Conservation (phyloP, 2,329 filamentous ascomycete genomes). For the Tolypocladium amazonense region DNA sequence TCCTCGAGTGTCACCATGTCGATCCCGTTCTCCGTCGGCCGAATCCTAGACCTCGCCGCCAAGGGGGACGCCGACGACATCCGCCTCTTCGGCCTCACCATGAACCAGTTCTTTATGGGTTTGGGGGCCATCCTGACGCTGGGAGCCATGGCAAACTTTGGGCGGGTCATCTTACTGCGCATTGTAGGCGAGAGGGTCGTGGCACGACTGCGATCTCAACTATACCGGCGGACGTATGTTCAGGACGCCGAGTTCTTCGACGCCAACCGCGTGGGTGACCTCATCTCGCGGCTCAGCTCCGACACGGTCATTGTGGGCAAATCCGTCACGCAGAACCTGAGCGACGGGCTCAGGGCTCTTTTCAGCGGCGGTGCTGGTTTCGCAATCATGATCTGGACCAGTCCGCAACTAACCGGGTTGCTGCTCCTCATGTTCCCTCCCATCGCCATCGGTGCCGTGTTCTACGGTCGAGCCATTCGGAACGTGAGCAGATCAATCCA, state of each 20-base stretch:
- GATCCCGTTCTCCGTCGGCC: slow-evolving; percentile 91
- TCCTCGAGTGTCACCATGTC: slow-evolving; percentile 93
- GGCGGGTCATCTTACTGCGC: slow-evolving; percentile 81
- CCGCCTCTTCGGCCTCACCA: slow-evolving; percentile 70
- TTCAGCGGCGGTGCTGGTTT: slow-evolving; percentile 89
- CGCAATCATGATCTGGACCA: slow-evolving; percentile 91
- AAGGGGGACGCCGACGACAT: slow-evolving; percentile 55
- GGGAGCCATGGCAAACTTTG: slow-evolving; percentile 86
- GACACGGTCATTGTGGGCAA: slow-evolving; percentile 98
- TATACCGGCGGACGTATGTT: slow-evolving; percentile 87
- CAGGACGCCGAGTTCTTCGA: slow-evolving; percentile 99
- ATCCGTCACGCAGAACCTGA: slow-evolving; percentile 95
- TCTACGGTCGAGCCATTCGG: slow-evolving; percentile 83
- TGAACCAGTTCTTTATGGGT: slow-evolving; percentile 80
- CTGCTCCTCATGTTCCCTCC: slow-evolving; percentile 82
- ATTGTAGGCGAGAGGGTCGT: slow-evolving; percentile 95
- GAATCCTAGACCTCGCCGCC: slow-evolving; percentile 86
- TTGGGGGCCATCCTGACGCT: slow-evolving; percentile 67
- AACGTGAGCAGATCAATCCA: slow-evolving; percentile 89
- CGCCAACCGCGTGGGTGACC: slow-evolving; percentile 88
- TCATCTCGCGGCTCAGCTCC: slow-evolving; percentile 90
- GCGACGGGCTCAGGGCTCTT: slow-evolving; percentile 82
- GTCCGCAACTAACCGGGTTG: slow-evolving; percentile 78
- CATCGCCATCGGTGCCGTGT: slow-evolving; percentile 78
- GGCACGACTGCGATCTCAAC: slow-evolving; percentile 73